Evolutionary conservation across 768 basidiomycete genomes (phyloP).

Genomic region (Pleurotus tuber-regium): DNA sequence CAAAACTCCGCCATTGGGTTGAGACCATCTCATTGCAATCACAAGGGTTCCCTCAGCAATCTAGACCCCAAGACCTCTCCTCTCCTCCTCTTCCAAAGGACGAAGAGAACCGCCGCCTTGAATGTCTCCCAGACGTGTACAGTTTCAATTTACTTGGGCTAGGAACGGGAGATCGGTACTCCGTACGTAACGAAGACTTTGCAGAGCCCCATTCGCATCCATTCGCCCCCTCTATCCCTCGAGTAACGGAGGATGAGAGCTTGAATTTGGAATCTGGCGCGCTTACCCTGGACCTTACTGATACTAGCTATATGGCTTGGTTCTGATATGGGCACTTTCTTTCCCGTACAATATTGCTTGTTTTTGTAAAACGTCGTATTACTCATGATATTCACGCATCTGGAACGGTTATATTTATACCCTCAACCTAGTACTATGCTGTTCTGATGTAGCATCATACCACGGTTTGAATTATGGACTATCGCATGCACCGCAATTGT

Average conservation of each 20-base stretch:
- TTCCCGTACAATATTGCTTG: too few species aligned
- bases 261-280: constrained; percentile 67
- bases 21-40: background rate
- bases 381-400: too few species aligned
- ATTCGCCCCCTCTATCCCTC: constrained; percentile 44
- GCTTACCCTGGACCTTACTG: constrained; percentile 50
- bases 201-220: constrained; percentile 19
- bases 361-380: too few species aligned
- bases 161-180: background rate
- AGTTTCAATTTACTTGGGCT: background rate
- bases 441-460: too few species aligned
- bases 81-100: background rate
- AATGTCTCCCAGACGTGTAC: background rate
- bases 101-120: background rate
- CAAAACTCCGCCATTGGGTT: background rate
- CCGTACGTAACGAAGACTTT: background rate
- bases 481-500: too few species aligned
- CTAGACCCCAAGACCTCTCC: background rate
- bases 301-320: constrained; percentile 70
- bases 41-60: background rate
- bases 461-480: too few species aligned
- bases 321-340: too few species aligned
- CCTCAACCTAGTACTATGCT: too few species aligned
- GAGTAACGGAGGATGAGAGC: constrained; percentile 51
- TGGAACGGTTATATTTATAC: too few species aligned